Base-by-base conservation (phyloP, 768 basidiomycete species). In the Butyriboletus loyo region DNA sequence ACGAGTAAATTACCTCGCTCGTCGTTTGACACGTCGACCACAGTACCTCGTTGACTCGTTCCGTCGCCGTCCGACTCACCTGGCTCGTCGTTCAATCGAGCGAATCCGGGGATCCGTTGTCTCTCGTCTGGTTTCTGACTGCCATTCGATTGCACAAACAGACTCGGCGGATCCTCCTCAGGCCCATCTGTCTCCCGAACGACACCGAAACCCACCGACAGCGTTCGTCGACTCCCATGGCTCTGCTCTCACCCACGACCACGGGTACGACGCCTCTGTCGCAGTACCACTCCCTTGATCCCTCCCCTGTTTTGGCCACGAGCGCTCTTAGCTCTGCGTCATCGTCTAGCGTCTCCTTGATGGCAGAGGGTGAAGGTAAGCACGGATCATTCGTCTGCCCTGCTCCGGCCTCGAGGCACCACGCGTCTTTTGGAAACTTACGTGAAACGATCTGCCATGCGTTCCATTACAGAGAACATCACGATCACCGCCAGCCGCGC, bases 361-460 rank as follows among this genome's bases (percentile, higher is more conserved):
- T 76, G 69, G 67, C 67, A 53, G 80, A 74, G 50, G 86, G 89
- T 65, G 84, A 87, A 75, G 88, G 87, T 85, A 61, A 55, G 76
- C 60, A 58, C 42, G 39, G 57, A 59, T 63, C 57, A 53, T 52
- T 50, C 25, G 45, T 31, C 21, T 34, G 28, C 37, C 51, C 50
- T 50, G 39, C 34, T 27, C 35, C 53, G 43, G 56, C 64, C 61
- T 60, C 57, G 57, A 61, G 66, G 57, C 59, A 45, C 36, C 52
- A 48, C 44, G 48, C 60, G 56, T 55, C 46, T 66, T 65, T 68
- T 48, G 66, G 62, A 31, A 65, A 57, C 60, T 71, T 60, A 69
- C 68, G 67, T 65, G 62, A 71, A 64, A 58, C 55, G 65, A 65
- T 61, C 47, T 65, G 57, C 61, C 66, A 56, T 59, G 61, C 56